Base-by-base conservation (phyloP, 345 rosid genomes). In the Kandelia obovata region DNA sequence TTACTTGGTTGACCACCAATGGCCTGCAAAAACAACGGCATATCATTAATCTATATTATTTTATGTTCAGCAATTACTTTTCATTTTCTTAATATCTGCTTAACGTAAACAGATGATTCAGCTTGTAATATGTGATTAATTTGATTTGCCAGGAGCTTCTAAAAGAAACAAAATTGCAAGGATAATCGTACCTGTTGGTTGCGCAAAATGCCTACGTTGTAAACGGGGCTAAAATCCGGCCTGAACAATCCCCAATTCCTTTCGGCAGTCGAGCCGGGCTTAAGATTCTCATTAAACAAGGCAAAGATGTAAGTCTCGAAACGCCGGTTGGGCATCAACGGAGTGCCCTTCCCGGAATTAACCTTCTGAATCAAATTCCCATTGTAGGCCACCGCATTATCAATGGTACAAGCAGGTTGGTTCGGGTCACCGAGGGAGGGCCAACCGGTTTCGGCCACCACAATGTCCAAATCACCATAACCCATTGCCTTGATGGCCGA, bases 381-480 rank as follows among this genome's bases (percentile, higher is more conserved):
- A 53, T 91, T 93, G 65, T 79, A 93, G 6, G 86, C 69, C n/a
- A 71, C 71, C 0, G 96, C 96, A 32, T 88, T 89, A 23, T 79
- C 88, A 0, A 72, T 62, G 0, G 81, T 81, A 67, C 92, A 79
- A 59, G 77, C 78, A 15, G 86, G 75, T 56, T 80, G 78, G 11
- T 68, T 46, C 0, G 85, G 64, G 34, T 87, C 97, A 1, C 96
- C 90, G 0, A 70, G 81, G 0, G 96, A 84, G 0, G 98, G 94
- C 98, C 98, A 92, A 16, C 98, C 98, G 0, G 98, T 86, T 74
- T 93, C 98, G 0, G 87, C 92, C 2, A 91, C 77, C 1, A 84
- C 83, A 23, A 91, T 85, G 26, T 73, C 79, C 10, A 91, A 86
- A 25, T 89, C 96, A 0, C 80, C 82, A 27, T 86, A 88, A 2